Conservation (phyloP, 208 protist genomes). For the Entamoeba invadens region DNA sequence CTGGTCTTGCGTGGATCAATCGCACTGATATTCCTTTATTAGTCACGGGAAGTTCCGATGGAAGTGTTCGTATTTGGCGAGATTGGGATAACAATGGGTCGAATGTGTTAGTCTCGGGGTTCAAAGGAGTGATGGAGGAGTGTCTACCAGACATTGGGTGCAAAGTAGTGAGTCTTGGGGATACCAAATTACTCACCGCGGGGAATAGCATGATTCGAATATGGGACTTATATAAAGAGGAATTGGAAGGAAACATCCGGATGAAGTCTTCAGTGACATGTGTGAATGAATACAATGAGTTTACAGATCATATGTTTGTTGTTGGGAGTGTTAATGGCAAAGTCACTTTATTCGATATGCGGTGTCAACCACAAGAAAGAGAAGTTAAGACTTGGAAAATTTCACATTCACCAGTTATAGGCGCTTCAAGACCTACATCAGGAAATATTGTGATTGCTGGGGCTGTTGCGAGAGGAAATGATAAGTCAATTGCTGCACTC, state of each 20-base stretch:
- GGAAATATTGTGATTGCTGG: neutral
- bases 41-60: neutral
- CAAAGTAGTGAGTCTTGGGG: neutral
- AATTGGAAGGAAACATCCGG: neutral
- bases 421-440: neutral
- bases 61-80: neutral
- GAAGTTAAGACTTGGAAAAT: constrained; percentile 1
- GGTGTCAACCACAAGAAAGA: neutral
- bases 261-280: neutral
- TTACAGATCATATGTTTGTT: neutral
- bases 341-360: neutral
- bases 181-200: neutral
- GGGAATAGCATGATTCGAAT: neutral
- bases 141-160: neutral
- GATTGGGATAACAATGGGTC: neutral
- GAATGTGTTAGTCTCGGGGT: neutral
- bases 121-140: neutral
- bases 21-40: neutral
- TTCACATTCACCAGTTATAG: neutral
- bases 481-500: neutral
- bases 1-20: neutral
- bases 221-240: neutral
- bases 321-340: neutral
- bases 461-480: neutral
- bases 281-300: neutral